Percentiles rank a stretch among this genome's conserved stretches.
Evolutionary conservation across 306 rosid species (phyloP).

Genomic region (Oemleria cerasiformis): DNA sequence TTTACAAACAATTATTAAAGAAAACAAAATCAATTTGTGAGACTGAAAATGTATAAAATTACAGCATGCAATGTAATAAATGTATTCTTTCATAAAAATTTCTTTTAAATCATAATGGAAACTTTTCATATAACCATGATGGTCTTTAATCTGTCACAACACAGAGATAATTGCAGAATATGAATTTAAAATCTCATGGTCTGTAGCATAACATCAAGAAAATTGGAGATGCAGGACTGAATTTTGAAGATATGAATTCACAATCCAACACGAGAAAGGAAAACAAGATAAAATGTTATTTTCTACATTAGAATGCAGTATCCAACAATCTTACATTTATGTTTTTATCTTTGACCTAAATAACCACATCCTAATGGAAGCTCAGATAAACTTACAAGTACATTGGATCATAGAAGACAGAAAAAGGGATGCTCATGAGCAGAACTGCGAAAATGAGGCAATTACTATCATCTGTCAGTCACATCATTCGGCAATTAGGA

Average conservation of each 20-base stretch:
- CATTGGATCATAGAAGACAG: neutral
- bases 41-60: slow-evolving; percentile 13
- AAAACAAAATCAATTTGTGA: slow-evolving; percentile 19
- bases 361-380: neutral
- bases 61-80: neutral
- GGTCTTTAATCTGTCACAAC: neutral
- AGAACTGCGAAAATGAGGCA: neutral
- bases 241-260: neutral
- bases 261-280: neutral
- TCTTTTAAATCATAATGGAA: neutral
- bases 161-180: neutral
- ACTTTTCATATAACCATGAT: neutral
- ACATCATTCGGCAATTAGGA: slow-evolving; percentile 59
- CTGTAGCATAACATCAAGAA: neutral
- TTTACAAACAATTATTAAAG: neutral
- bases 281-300: neutral
- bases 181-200: neutral
- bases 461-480: slow-evolving; percentile 3
- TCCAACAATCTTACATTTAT: neutral
- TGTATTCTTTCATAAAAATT: neutral
- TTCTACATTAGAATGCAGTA: neutral
- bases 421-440: neutral
- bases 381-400: neutral
- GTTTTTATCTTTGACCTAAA: neutral
- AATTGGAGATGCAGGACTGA: neutral